Conservation (phyloP, 2,329 filamentous ascomycete species). For the Thielaviopsis euricoi region DNA sequence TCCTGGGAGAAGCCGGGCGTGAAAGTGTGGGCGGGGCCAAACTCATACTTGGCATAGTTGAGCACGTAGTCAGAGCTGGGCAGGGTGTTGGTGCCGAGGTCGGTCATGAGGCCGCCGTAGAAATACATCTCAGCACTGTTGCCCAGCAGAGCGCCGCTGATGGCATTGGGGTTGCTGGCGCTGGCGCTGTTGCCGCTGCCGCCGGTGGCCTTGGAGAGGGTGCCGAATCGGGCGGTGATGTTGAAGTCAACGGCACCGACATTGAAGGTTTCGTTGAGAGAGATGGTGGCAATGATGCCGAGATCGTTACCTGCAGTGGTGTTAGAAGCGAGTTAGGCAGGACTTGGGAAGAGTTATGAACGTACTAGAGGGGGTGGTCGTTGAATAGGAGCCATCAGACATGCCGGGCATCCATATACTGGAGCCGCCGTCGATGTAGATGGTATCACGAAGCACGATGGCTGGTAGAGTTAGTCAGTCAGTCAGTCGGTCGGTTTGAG, state of each 20-base stretch:
- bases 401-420: constrained; percentile 36
- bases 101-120: constrained; percentile 39
- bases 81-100: constrained; percentile 20
- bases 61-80: constrained; percentile 29
- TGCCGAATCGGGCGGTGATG: constrained; percentile 32
- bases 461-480: constrained; percentile 21
- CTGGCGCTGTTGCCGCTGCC: constrained; percentile 32
- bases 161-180: constrained; percentile 37
- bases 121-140: constrained; percentile 48
- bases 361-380: constrained; percentile 25
- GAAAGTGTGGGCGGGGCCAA: constrained; percentile 26
- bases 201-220: constrained; percentile 29
- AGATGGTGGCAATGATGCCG: constrained; percentile 39
- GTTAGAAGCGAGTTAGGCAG: not conserved
- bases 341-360: too few relatives aligned
- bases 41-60: constrained; percentile 35
- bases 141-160: constrained; percentile 47
- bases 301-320: constrained; percentile 29
- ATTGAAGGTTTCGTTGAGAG: constrained; percentile 33
- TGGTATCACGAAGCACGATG: constrained; percentile 40
- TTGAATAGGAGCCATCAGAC: constrained; percentile 24
- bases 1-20: constrained; percentile 29
- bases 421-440: constrained; percentile 49
- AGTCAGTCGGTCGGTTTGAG: constrained; percentile 13
- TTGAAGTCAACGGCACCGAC: constrained; percentile 23